Conservation (phyloP, 164 flowering plant genomes). For the Umbellularia californica region DNA sequence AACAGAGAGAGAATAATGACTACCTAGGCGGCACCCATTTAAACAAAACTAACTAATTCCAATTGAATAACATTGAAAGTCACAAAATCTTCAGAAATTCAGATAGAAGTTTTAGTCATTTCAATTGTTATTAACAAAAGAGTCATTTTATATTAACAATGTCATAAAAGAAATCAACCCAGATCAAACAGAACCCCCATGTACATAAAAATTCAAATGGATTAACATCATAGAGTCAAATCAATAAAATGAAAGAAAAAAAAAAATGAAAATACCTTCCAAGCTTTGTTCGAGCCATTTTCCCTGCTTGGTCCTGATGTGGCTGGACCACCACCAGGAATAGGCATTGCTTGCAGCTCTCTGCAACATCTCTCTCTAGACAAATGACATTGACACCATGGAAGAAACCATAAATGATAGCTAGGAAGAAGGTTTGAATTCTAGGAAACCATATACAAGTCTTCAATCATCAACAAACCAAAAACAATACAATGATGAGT, state of each 20-base stretch:
- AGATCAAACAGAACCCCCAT: neutral
- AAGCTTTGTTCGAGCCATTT: slow-evolving; percentile 4
- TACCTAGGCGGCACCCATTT: neutral
- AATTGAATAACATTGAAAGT: neutral
- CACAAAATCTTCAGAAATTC: neutral
- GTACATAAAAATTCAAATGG: neutral
- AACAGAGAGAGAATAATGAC: no score
- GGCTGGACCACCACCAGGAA: slow-evolving; percentile 10
- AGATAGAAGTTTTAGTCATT: neutral
- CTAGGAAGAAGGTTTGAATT: neutral
- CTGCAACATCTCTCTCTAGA: slow-evolving; percentile 4
- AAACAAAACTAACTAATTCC: neutral
- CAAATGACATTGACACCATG: neutral
- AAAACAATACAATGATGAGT: neutral
- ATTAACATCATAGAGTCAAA: neutral
- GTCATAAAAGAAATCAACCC: neutral
- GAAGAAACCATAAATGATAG: neutral
- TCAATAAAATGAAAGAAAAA: neutral
- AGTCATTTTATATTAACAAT: neutral
- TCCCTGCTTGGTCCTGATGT: slow-evolving; percentile 7
- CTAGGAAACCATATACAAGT: neutral
- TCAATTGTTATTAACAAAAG: neutral
- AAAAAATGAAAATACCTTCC: neutral
- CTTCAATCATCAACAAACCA: neutral
- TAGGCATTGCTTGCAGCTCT: slow-evolving; percentile 7